These are phyloP conservation scores for Apiospora hydei DNA, from an alignment of 2,329 filamentous ascomycete species.

Conservation along the genomic window DNA sequence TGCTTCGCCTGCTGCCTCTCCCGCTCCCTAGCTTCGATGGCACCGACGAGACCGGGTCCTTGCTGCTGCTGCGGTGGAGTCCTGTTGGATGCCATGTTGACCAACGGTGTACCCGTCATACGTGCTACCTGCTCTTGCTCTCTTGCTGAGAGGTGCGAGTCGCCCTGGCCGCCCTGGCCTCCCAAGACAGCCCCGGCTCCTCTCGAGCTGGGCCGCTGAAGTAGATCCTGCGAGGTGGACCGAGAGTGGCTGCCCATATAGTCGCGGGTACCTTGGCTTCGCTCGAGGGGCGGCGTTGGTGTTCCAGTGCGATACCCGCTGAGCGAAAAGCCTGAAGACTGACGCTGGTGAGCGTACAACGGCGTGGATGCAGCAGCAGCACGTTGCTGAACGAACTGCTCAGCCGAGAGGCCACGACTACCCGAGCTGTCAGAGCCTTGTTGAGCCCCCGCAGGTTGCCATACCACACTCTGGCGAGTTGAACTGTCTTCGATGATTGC, in stretches of 20 bases:
- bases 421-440: conserved; percentile 56
- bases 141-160: conserved; percentile 76
- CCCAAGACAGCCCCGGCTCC: conserved; percentile 59
- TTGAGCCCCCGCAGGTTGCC: conserved; percentile 72
- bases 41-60: conserved; percentile 73
- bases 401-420: conserved; percentile 64
- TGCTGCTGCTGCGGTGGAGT: conserved; percentile 47
- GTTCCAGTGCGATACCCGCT: conserved; percentile 48
- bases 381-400: conserved; percentile 85
- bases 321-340: conserved; percentile 60
- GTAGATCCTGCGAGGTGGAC: conserved; percentile 51
- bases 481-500: conserved; percentile 59
- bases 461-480: conserved; percentile 68
- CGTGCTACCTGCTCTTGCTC: conserved; percentile 91
- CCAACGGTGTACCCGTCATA: conserved; percentile 78
- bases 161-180: conserved; percentile 49
- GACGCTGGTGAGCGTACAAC: conserved; percentile 66
- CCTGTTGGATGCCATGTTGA: conserved; percentile 68
- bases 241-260: conserved; percentile 49
- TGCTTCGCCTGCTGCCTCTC: conserved; percentile 77
- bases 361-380: conserved; percentile 64
- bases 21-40: conserved; percentile 80
- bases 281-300: conserved; percentile 52
- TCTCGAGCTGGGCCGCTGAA: conserved; percentile 57
- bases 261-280: conserved; percentile 49